Evolutionary conservation across 192 early-diverging fungal genomes (phyloP), one percentile per base, ranked within the genome.

Genomic region (Geranomyces michiganensis): DNA sequence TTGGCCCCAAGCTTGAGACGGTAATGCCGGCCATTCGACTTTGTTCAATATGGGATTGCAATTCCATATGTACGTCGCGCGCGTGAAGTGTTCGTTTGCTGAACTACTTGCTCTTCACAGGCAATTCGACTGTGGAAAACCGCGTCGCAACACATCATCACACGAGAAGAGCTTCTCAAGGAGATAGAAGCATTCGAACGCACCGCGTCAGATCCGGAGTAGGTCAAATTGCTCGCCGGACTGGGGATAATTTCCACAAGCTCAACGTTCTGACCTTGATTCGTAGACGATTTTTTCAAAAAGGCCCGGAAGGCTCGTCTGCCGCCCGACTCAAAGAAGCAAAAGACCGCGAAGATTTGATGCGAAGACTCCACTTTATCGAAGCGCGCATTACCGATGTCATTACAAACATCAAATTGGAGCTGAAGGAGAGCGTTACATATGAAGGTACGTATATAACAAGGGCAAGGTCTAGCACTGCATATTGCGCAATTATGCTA

Each of bases 391-490:
- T 84, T 49, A 51, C 63, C 1, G 74, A 78, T 43, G 53, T 76
- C n/a, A 66, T 68, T n/a, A 73, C 70, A 13, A 49, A 48, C 47
- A 86, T 86, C 41, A 81, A 82, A 53, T 60, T 64, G 22, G 78
- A 86, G 51, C 62, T 86, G 31, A 65, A 80, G 26, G 85, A 86
- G 66, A 80, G 76, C 29, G 82, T 86, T 1, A 86, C 85, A n/a
- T 84, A 78, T 48, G 68, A 80, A 70, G 85, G 84, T 81, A 46
- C 26, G n/a, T n/a, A n/a, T n/a, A n/a, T n/a, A n/a, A n/a, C n/a
- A n/a, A n/a, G n/a, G n/a, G n/a, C n/a, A n/a, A n/a, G n/a, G n/a
- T n/a, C n/a, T n/a, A n/a, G 55, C 8, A 26, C 5, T 1, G 15
- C 17, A 22, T 19, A 1, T n/a, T 26, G 26, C 58, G 2, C 19